These are phyloP conservation scores for Euptelea pleiosperma DNA, from an alignment of 164 flowering plant species.

Conservation along the genomic window DNA sequence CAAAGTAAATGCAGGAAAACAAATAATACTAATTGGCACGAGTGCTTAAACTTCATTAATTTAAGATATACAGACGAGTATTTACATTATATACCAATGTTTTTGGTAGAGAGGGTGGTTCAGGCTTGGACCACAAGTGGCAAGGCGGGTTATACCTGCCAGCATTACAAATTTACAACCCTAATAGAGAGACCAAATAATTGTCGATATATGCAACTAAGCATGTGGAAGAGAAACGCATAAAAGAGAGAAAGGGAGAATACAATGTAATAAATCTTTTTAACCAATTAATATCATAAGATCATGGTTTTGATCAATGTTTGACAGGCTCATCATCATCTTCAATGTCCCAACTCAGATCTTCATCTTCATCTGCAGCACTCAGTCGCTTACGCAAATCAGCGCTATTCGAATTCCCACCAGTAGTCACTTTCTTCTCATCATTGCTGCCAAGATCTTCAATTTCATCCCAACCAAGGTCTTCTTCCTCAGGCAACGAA, in stretches of 20 bases:
- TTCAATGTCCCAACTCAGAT: conserved; percentile 89
- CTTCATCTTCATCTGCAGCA: conserved; percentile 72
- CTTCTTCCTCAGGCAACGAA: conserved; percentile 57
- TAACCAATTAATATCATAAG: background rate
- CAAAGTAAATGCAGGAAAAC: too few relatives aligned
- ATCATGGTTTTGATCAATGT: conserved; percentile 26
- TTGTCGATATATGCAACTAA: conserved; percentile 7
- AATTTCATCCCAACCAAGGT: conserved; percentile 91
- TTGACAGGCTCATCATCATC: conserved; percentile 66
- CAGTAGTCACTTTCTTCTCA: conserved; percentile 36
- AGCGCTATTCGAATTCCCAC: conserved; percentile 34
- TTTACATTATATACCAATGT: conserved; percentile 18
- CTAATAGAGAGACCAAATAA: conserved; percentile 1
- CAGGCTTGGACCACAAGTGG: too few relatives aligned
- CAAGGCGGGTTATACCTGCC: too few relatives aligned
- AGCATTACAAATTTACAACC: too few relatives aligned
- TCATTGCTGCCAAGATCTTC: conserved; percentile 68
- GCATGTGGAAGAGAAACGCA: conserved; percentile 10
- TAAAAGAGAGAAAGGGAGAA: background rate
- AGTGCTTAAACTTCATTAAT: conserved; percentile 4
- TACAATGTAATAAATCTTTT: background rate
- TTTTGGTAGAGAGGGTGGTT: too few relatives aligned
- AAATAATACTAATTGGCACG: too few relatives aligned
- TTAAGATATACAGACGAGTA: conserved; percentile 5
- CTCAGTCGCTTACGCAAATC: conserved; percentile 64